A percentile compares a stretch with the other conserved stretches of the same genome.
phyloP scores from a whole-genome alignment of 2,329 filamentous ascomycete genomes.

The Fusarium mangiferae region DNA sequence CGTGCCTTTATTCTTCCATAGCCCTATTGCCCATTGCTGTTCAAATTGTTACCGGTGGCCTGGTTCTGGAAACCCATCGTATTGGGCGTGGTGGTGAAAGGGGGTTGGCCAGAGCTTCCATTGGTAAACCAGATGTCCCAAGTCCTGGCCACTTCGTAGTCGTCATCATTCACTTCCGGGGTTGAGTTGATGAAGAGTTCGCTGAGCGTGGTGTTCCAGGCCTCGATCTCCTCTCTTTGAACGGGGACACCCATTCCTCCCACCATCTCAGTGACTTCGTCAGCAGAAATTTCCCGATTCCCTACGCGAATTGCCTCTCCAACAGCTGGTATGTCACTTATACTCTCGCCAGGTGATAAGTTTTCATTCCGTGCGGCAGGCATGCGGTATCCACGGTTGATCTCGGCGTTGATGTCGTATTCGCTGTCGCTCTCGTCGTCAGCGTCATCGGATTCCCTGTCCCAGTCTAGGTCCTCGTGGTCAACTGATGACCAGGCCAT shows the following conservation, averaged over 20 bases:
- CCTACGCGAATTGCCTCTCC: not conserved
- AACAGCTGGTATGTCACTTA: not conserved
- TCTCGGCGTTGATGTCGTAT: slow-evolving; percentile 30
- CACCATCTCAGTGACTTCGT: not conserved
- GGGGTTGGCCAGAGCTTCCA: not conserved
- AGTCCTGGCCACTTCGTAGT: not conserved
- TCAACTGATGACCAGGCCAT: slow-evolving; percentile 47
- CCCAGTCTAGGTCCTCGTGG: slow-evolving; percentile 35
- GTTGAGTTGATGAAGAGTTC: slow-evolving; percentile 4
- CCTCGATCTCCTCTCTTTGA: not conserved
- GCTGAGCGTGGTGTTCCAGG: slow-evolving; percentile 13
- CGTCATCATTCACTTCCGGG: slow-evolving; percentile 1
- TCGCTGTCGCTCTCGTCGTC: slow-evolving; percentile 24
- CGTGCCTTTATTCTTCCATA: not conserved
- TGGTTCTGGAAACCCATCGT: not conserved
- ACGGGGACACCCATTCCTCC: not conserved
- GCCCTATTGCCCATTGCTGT: not conserved
- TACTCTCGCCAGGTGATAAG: not conserved
- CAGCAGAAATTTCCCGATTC: not conserved
- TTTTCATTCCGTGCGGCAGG: slow-evolving; percentile 4
- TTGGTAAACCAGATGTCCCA: slow-evolving; percentile 6
- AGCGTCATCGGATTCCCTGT: slow-evolving; percentile 21
- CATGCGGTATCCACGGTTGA: slow-evolving; percentile 34
- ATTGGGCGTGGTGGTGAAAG: not conserved
- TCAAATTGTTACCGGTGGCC: not conserved